Evolutionary conservation across 2,329 filamentous ascomycete species (phyloP).

Genomic region (Didymella pinodella): DNA sequence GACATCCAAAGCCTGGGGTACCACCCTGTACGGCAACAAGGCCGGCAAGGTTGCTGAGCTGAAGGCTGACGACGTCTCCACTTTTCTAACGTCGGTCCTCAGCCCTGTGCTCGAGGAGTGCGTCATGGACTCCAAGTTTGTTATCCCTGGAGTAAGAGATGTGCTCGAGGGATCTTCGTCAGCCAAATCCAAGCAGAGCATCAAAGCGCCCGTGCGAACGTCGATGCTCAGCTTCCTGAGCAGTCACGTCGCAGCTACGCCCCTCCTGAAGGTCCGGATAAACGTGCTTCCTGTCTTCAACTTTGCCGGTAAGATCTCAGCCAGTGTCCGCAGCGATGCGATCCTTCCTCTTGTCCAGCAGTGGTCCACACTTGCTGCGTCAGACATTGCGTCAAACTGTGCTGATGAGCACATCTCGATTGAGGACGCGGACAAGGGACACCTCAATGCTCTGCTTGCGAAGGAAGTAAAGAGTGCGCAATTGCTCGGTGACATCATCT

Average conservation of each 20-base stretch:
- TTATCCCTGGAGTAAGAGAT: constrained; percentile 69
- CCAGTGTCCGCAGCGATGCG: constrained; percentile 74
- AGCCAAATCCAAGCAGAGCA: constrained; percentile 29
- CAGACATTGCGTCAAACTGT: constrained; percentile 62
- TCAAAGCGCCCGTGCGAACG: constrained; percentile 69
- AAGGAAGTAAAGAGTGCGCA: constrained; percentile 66
- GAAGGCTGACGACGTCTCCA: constrained; percentile 65
- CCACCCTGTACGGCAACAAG: constrained; percentile 66
- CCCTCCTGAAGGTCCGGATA: constrained; percentile 73
- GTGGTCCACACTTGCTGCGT: constrained; percentile 68
- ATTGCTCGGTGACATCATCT: constrained; percentile 61
- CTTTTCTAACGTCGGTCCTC: constrained; percentile 71
- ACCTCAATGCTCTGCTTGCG: constrained; percentile 62
- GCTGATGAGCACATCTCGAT: constrained; percentile 58
- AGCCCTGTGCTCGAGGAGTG: constrained; percentile 84
- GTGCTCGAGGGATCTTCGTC: constrained; percentile 64
- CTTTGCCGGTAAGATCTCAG: constrained; percentile 74
- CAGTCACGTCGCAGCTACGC: constrained; percentile 74
- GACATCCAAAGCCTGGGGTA: constrained; percentile 34
- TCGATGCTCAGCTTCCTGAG: constrained; percentile 76
- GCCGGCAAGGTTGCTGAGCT: constrained; percentile 61
- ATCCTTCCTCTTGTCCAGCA: constrained; percentile 77
- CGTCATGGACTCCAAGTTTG: constrained; percentile 76
- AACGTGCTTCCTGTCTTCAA: constrained; percentile 76
- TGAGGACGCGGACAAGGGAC: constrained; percentile 60